Percentiles rank a stretch among this genome's conserved stretches.
Evolutionary conservation across 495 filamentous ascomycete species (phyloP).

Genomic region (Penicillium arizonense): DNA sequence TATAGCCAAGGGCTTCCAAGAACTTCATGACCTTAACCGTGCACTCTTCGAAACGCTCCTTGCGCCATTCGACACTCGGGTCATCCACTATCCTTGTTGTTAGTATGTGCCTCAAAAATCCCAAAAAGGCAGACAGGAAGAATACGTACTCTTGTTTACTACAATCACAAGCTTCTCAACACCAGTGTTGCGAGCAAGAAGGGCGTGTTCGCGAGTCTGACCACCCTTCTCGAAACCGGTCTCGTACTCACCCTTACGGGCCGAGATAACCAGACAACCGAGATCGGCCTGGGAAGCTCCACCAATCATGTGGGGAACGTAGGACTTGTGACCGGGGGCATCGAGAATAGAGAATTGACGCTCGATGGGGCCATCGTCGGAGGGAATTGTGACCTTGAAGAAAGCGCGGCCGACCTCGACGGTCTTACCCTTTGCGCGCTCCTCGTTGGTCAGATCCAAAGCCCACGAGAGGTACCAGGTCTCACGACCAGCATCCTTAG

Average conservation of each 20-base stretch:
- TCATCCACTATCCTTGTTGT: slow-evolving; percentile 65
- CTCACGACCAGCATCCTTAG: slow-evolving; percentile 93
- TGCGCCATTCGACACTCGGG: slow-evolving; percentile 89
- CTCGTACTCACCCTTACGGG: slow-evolving; percentile 98
- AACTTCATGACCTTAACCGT: slow-evolving; percentile 83
- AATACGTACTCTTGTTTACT: slow-evolving; percentile 74
- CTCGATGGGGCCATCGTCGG: slow-evolving; percentile 37
- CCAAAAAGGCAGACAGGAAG: no score
- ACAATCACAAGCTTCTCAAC: slow-evolving; percentile 91
- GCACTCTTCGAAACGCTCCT: slow-evolving; percentile 89
- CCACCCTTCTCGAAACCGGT: slow-evolving; percentile 99
- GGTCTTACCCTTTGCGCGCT: slow-evolving; percentile 95
- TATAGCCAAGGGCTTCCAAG: slow-evolving; percentile 88
- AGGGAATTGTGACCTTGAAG: slow-evolving; percentile 85
- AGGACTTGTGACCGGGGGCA: slow-evolving; percentile 95
- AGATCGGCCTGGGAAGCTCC: slow-evolving; percentile 96
- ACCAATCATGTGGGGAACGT: slow-evolving; percentile 94
- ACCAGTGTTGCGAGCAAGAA: slow-evolving; percentile 96
- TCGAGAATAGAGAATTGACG: slow-evolving; percentile 85
- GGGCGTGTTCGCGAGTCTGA: slow-evolving; percentile 94
- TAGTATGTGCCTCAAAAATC: no score
- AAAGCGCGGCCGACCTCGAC: slow-evolving; percentile 96
- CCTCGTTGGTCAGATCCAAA: slow-evolving; percentile 92
- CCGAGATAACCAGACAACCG: slow-evolving; percentile 92
- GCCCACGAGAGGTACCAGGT: slow-evolving; percentile 99